A percentile compares a stretch with the other conserved stretches of the same genome.
Conservation (phyloP, 129 eudicot genomes). For the Centella asiatica region DNA sequence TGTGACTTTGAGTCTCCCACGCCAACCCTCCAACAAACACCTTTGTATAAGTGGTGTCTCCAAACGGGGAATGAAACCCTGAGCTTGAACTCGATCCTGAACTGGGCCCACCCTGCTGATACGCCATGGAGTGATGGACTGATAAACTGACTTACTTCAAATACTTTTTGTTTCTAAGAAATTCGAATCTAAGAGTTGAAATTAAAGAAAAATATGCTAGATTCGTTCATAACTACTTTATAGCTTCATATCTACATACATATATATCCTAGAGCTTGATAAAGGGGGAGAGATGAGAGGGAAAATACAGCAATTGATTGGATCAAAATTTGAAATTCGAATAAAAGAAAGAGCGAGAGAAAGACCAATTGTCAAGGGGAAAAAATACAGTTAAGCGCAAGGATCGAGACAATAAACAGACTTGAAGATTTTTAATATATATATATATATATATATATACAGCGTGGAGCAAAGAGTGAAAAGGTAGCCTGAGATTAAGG, state of each 20-base stretch:
- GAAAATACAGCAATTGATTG: neutral
- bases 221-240: no score
- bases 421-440: no score
- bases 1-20: slow-evolving; percentile 91
- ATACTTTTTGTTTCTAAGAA: neutral
- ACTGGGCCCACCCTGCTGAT: slow-evolving; percentile 48
- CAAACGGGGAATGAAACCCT: slow-evolving; percentile 70
- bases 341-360: neutral
- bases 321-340: slow-evolving; percentile 6
- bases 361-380: neutral
- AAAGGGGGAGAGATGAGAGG: neutral
- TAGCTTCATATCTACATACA: no score
- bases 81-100: slow-evolving; percentile 62
- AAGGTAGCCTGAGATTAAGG: slow-evolving; percentile 22
- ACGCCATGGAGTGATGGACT: slow-evolving; percentile 25
- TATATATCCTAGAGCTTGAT: neutral
- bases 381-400: neutral
- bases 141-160: no score
- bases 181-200: neutral
- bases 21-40: slow-evolving; percentile 96
- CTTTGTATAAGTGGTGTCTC: slow-evolving; percentile 82
- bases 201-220: neutral
- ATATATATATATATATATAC: no score
- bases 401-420: neutral
- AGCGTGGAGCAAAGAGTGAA: no score